Base-by-base conservation (phyloP, 225 moss, liverwort and hornwort species). In the Takakia lepidozioides region DNA sequence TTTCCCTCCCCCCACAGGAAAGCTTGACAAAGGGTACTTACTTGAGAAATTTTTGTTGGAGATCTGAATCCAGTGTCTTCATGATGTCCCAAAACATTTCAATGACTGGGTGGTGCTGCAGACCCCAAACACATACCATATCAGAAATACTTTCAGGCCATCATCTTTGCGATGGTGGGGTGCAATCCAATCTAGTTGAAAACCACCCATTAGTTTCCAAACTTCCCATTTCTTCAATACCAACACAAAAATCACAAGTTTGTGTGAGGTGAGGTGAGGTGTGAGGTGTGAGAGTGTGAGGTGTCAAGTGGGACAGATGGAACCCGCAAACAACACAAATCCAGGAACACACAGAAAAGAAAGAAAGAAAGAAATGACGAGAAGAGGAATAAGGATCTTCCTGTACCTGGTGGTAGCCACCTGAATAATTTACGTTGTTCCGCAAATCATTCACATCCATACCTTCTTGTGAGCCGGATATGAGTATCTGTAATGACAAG, bases 31-130 rank as follows among this genome's bases (percentile, higher is more conserved):
- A n/a, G n/a, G n/a, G 8, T 14, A 73, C 88, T 67, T 75, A 93
- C 95, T 98, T 98, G 51, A 98, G 55, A 69, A 98, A 98, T 49
- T 85, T 98, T 49, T 76, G 87, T 59, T 98, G 98, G 47, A 87
- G 64, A 45, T 87, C 80, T 57, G 78, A 53, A 43, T 98, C 87
- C 47, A 98, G 69, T 51, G 81, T 85, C 64, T 70, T 80, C 58
- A 98, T 78, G 54, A 98, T 85, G 46, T 98, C 91, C 98, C 98
- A 98, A 57, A 98, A 98, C 98, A 98, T 98, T 69, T 98, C 85
- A 71, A 98, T 98, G 34, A 98, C 98, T 60, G 98, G 91, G 69
- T 98, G 98, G 43, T 76, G 57, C 95, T 93, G 86, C 59, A 55
- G 47, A 53, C 27, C 7, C 22, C 22, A 54, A 10, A 16, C 22